Conservation (phyloP, 2,329 filamentous ascomycete species). For the Fusarium sp. region DNA sequence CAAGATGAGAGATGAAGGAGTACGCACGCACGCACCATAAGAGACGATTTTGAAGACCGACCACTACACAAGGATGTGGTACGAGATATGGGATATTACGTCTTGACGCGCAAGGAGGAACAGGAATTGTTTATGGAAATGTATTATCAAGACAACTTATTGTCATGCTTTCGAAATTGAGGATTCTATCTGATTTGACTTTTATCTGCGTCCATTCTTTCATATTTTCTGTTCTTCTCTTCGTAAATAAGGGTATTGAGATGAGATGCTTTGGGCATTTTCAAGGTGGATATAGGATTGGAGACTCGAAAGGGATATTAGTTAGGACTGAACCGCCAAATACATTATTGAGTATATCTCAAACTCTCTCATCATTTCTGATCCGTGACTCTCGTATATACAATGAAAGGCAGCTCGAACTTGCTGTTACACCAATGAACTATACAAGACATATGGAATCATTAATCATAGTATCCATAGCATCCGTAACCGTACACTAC, state of each 20-base stretch:
- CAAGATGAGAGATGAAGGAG: slow-evolving; percentile 22
- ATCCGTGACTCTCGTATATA: not conserved
- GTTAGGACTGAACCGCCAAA: not conserved
- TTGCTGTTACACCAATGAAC: not conserved
- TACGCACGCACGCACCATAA: slow-evolving; percentile 34
- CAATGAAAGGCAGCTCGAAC: not conserved
- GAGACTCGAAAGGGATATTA: not conserved
- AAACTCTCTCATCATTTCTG: not conserved
- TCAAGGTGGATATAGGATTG: not conserved
- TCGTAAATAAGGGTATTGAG: not conserved
- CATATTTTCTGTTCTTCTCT: not conserved
- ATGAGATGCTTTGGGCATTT: not conserved
- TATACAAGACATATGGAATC: not conserved
- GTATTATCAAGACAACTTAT: slow-evolving; percentile 42
- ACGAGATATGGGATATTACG: slow-evolving; percentile 38
- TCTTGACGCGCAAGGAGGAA: slow-evolving; percentile 32
- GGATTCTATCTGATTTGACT: slow-evolving; percentile 27
- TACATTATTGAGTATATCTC: not conserved
- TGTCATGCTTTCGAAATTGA: slow-evolving; percentile 36
- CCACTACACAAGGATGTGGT: slow-evolving; percentile 34
- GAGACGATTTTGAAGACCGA: slow-evolving; percentile 35
- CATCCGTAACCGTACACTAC: not conserved
- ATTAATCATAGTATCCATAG: not conserved
- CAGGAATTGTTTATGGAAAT: slow-evolving; percentile 39
- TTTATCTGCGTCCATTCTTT: not conserved